These are phyloP conservation scores for Plantago rigida DNA, from an alignment of 305 asterid genomes.

Conservation along the genomic window DNA sequence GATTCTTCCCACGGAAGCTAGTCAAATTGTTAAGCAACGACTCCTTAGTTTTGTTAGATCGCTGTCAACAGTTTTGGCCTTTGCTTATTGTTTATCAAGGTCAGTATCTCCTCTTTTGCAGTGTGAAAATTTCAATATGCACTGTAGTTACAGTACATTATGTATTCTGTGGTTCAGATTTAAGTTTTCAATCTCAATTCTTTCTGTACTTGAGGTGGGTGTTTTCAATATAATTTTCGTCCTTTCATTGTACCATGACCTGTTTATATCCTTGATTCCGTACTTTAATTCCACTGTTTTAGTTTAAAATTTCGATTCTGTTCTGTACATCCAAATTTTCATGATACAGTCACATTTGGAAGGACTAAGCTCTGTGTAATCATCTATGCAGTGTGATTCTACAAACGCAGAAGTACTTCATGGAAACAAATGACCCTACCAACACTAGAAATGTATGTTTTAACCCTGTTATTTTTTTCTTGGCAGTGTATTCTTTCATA, in stretches of 20 bases:
- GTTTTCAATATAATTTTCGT: too few relatives aligned
- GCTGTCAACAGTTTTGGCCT: conserved; percentile 77
- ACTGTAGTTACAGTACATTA: too few relatives aligned
- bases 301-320: not conserved
- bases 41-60: conserved; percentile 74
- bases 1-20: conserved; percentile 64
- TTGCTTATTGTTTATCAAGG: conserved; percentile 84
- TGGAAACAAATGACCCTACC: conserved; percentile 58
- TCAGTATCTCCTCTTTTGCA: conserved; percentile 19
- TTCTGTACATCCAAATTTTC: conserved; percentile 3
- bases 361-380: conserved; percentile 26
- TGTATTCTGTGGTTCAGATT: not conserved
- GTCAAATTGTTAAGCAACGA: conserved; percentile 70
- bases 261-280: too few relatives aligned
- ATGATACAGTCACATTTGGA: conserved; percentile 22
- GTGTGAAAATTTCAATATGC: too few relatives aligned
- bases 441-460: conserved; percentile 60
- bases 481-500: not conserved
- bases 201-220: too few relatives aligned
- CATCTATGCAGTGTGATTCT: conserved; percentile 67
- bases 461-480: conserved; percentile 23
- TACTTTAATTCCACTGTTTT: not conserved
- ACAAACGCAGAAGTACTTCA: conserved; percentile 69
- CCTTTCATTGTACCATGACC: too few relatives aligned
- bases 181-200: too few relatives aligned